Evolutionary conservation across 257 asterid genomes (phyloP).

Genomic region (Fraxinus quadrangulata): DNA sequence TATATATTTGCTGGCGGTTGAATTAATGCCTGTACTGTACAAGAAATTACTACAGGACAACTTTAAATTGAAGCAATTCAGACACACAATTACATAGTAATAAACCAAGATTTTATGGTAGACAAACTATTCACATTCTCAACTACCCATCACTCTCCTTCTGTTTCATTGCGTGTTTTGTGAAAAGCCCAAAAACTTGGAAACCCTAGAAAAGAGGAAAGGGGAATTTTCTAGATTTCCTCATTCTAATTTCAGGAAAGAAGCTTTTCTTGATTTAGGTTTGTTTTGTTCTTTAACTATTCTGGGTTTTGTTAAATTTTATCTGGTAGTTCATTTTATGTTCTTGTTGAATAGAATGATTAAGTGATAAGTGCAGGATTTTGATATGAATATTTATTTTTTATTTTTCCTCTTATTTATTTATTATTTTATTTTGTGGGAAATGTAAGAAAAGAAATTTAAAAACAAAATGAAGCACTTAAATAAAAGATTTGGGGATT

Average conservation of each 20-base stretch:
- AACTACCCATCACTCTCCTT: conserved; percentile 29
- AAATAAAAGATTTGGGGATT: conserved; percentile 11
- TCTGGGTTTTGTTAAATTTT: neutral
- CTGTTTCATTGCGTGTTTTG: conserved; percentile 27
- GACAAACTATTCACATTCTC: conserved; percentile 33
- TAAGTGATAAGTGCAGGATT: neutral
- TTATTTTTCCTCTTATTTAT: neutral
- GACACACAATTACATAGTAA: neutral
- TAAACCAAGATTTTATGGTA: neutral
- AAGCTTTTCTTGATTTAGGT: conserved; percentile 24
- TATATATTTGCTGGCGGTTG: conserved; percentile 23
- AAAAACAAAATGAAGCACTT: neutral
- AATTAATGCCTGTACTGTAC: conserved; percentile 25
- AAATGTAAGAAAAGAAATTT: neutral
- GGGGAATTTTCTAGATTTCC: conserved; percentile 24
- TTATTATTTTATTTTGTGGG: neutral
- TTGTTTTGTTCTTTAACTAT: conserved; percentile 4
- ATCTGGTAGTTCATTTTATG: neutral
- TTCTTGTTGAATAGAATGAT: conserved; percentile 1
- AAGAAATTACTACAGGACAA: conserved; percentile 22
- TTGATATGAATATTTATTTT: neutral
- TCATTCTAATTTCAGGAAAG: conserved; percentile 23
- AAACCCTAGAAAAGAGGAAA: neutral
- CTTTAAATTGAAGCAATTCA: conserved; percentile 18
- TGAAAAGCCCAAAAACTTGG: conserved; percentile 1